Base-by-base conservation (phyloP, 208 protist genomes). In the Porcisia hertigi region DNA sequence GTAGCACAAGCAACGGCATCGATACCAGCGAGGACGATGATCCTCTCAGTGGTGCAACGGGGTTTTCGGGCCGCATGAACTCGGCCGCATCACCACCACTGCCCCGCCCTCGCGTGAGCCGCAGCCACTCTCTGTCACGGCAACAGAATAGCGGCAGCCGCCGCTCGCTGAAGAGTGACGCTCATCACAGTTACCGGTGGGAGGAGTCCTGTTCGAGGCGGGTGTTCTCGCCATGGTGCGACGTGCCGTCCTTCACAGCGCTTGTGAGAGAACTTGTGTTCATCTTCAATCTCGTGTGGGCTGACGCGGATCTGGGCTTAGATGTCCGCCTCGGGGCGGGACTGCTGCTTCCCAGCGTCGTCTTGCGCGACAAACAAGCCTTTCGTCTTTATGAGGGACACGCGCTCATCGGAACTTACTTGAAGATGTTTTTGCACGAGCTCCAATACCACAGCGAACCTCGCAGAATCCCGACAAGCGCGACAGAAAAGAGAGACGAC, bases 371-470 rank as follows among this genome's bases (percentile, higher is more conserved):
- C 69, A 80, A 43, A 18, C 66, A 73, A 65, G 82, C 85, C 11
- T 93, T 96, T 70, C 83, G 85, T 2, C 66, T 82, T 2, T 88
- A 88, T 49, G 86, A 94, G 72, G 89, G 92, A 1, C 89, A 82
- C 54, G 64, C 86, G 39, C 81, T 87, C 41, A 73, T 96, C 60
- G 84, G 84, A n/a, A 83, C 77, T 45, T 83, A 89, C 76, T 52
- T 93, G 36, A 80, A 62, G 18, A 45, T 88, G 23, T 71, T 92
- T 20, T 52, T 74, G 65, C 71, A 74, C 4, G 80, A 79, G 64
- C 71, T 84, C 18, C 72, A 77, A 63, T 66, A 82, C 73, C 72
- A 69, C 67, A 78, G 62, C 47, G 59, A 71, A 41, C 69, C 60
- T 16, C 53, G 30, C 3, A 34, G 30, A 16, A n/a, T 43, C 18